Conservation (phyloP, 106 monocot species). For the Allium fistulosum region DNA sequence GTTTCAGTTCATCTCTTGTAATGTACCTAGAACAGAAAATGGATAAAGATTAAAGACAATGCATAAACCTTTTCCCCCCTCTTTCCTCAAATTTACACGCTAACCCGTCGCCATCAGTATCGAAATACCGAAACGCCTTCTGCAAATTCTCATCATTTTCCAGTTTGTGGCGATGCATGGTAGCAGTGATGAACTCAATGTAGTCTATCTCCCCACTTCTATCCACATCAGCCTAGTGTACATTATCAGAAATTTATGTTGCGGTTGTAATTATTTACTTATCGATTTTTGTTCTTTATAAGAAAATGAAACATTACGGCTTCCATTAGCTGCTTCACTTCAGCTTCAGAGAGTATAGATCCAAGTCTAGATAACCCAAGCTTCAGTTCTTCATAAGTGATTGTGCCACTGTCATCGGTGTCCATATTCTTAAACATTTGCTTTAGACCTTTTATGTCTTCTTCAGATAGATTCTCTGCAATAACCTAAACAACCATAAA, state of each 20-base stretch:
- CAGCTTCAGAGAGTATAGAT: slow-evolving; percentile 55
- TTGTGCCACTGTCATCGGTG: slow-evolving; percentile 59
- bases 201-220: slow-evolving; percentile 72
- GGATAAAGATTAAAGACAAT: neutral
- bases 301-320: slow-evolving; percentile 30
- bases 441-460: slow-evolving; percentile 72
- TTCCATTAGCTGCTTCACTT: slow-evolving; percentile 76
- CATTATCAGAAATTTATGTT: neutral
- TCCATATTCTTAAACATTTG: slow-evolving; percentile 88
- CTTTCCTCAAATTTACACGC: neutral
- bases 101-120: slow-evolving; percentile 75
- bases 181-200: slow-evolving; percentile 75
- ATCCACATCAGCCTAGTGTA: slow-evolving; percentile 70
- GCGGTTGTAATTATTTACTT: neutral
- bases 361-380: slow-evolving; percentile 51
- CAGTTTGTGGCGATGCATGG: slow-evolving; percentile 76
- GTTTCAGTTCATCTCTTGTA: slow-evolving; percentile 80
- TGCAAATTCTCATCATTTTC: slow-evolving; percentile 65
- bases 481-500: slow-evolving; percentile 41
- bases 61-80: neutral
- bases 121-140: slow-evolving; percentile 67
- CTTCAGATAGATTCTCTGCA: slow-evolving; percentile 66
- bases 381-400: slow-evolving; percentile 74
- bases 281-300: neutral
- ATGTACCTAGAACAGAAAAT: slow-evolving; percentile 39